Evolutionary conservation across 768 basidiomycete species (phyloP).

Genomic region (Kwoniella botswanensis): DNA sequence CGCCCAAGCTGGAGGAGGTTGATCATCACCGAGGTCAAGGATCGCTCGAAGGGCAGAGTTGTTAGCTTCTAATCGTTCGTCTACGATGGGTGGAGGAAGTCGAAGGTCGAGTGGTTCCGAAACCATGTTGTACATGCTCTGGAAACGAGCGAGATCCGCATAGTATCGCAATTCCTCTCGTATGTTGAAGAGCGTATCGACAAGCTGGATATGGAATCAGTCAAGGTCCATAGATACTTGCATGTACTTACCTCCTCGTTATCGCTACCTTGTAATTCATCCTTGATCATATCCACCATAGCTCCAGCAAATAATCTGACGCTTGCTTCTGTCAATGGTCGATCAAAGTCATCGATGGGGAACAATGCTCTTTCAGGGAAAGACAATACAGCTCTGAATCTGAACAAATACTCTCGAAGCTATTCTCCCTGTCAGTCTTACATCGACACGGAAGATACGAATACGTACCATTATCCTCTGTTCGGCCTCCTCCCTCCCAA

Average conservation of each 20-base stretch:
- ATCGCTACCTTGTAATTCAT: slow-evolving; percentile 26
- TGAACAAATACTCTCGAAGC: slow-evolving; percentile 45
- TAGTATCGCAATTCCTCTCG: slow-evolving; percentile 50
- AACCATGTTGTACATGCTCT: slow-evolving; percentile 31
- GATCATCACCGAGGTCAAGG: slow-evolving; percentile 29
- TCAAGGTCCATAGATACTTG: neutral
- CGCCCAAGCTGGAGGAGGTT: slow-evolving; percentile 36
- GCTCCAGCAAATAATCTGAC: slow-evolving; percentile 44
- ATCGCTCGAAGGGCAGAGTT: slow-evolving; percentile 31
- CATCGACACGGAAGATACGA: neutral
- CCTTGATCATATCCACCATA: slow-evolving; percentile 43
- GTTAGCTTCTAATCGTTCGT: slow-evolving; percentile 16
- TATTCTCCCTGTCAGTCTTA: slow-evolving; percentile 8
- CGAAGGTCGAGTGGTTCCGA: slow-evolving; percentile 24
- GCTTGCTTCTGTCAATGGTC: slow-evolving; percentile 45
- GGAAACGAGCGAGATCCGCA: slow-evolving; percentile 48
- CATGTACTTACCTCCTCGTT: slow-evolving; percentile 34
- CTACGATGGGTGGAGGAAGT: slow-evolving; percentile 22
- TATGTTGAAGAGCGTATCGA: slow-evolving; percentile 23
- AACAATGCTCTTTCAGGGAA: slow-evolving; percentile 39
- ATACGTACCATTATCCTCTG: slow-evolving; percentile 38
- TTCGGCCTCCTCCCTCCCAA: slow-evolving; percentile 36
- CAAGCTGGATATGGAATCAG: slow-evolving; percentile 13
- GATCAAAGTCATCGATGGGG: slow-evolving; percentile 48
- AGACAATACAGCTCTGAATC: slow-evolving; percentile 32